Evolutionary conservation across 2,329 filamentous ascomycete genomes (phyloP), one percentile per base, ranked within the genome.

Genomic region (Graphilbum sp.): DNA sequence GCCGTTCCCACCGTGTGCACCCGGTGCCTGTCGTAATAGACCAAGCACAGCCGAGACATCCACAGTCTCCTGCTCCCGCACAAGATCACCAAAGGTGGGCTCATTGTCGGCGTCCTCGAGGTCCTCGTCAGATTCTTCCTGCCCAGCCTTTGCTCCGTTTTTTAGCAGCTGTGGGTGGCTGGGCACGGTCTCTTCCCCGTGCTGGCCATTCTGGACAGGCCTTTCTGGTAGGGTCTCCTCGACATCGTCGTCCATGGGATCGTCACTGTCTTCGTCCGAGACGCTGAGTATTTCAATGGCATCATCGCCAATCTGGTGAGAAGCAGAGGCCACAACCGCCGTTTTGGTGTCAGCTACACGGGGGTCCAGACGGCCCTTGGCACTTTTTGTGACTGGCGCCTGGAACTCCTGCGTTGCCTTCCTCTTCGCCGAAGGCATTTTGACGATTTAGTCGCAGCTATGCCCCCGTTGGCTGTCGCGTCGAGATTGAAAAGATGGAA

Each of bases 51-150:
- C 66, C 32, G 75, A 60, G 7, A 94, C 83, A 47, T 93, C 82
- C 49, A 94, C 79, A 36, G 79, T 71, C 45, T 81, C 76, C 41
- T 75, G 69, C 40, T 76, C 74, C 47, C 76, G 79, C 32, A 93
- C 66, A 34, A 92, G 72, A 53, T 96, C 88, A 49, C 86, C 88
- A 54, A 96, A 93, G 16, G 62, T 58, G 6, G 58, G 60, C 39
- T 72, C 65, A 33, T 59, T 61, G 41, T 69, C 66, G 25, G 43
- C 37, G 20, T 43, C 35, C 12, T 25, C 23, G 23, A 7, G 7
- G 23, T 25, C 23, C 23, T 25, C 23, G 7, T 12, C 23, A 25
- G 30, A 25, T 13, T 18, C 33, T 5, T 16, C 23, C 19, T 35
- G 33, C 13, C 9, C 35, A 15, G 5, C 27, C 6, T n/a, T 30